Percentiles rank a stretch among this genome's conserved stretches.
Conservation (phyloP, 2,329 filamentous ascomycete species). For the Fusarium protoensiforme region DNA sequence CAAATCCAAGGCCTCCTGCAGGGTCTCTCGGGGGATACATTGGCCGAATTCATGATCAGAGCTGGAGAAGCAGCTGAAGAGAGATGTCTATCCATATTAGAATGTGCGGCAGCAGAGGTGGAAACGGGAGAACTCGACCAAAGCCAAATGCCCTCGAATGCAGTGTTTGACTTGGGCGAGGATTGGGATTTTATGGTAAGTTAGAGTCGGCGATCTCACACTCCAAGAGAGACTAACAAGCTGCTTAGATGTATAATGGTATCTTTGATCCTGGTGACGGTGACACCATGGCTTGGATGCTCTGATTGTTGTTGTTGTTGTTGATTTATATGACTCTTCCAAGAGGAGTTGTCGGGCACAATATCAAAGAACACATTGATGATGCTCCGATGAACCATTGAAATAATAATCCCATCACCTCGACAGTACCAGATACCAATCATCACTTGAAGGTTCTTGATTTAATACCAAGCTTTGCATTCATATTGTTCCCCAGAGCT, state of each 20-base stretch:
- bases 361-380: no score
- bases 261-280: slow-evolving; percentile 8
- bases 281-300: slow-evolving; percentile 19
- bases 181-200: slow-evolving; percentile 44
- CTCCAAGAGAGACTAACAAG: neutral
- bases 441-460: neutral
- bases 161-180: slow-evolving; percentile 15
- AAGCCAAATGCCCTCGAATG: neutral
- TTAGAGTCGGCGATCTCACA: neutral
- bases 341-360: no score
- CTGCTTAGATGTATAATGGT: slow-evolving; percentile 13
- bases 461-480: neutral
- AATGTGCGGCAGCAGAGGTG: slow-evolving; percentile 39
- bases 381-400: slow-evolving; percentile 7
- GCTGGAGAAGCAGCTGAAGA: slow-evolving; percentile 51
- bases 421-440: neutral
- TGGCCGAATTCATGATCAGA: slow-evolving; percentile 48
- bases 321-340: no score
- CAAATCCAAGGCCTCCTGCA: slow-evolving; percentile 56
- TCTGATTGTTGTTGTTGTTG: no score
- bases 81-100: slow-evolving; percentile 49
- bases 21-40: slow-evolving; percentile 48
- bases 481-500: neutral
- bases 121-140: neutral
- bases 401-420: neutral